Conservation (phyloP, 108 stramenopile species). For the Nitzschia palea region DNA sequence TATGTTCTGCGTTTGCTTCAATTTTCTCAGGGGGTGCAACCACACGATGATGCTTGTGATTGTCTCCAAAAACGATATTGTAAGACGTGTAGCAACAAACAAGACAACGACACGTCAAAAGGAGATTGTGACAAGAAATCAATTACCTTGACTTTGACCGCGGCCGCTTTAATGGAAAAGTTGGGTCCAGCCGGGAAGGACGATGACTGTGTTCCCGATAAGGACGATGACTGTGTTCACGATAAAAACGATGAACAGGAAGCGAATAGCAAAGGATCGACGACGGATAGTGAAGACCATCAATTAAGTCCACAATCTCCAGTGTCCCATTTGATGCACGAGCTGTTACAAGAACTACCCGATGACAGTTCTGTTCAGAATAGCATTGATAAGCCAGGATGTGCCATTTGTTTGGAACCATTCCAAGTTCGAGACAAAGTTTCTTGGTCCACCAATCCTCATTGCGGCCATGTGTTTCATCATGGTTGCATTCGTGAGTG, state of each 20-base stretch:
- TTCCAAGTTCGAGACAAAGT: conserved; percentile 47
- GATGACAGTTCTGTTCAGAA: not conserved
- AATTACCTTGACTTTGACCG: not conserved
- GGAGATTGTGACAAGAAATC: not conserved
- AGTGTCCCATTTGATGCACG: too few relatives aligned
- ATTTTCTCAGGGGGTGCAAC: conserved; percentile 16
- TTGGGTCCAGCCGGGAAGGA: conserved; percentile 3
- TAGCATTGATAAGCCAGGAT: conserved; percentile 16
- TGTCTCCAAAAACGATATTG: conserved; percentile 2
- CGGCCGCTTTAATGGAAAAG: conserved; percentile 4
- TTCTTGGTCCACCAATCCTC: conserved; percentile 39
- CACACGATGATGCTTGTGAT: conserved; percentile 23
- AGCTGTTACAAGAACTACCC: too few relatives aligned
- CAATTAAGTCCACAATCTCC: too few relatives aligned
- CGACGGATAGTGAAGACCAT: too few relatives aligned
- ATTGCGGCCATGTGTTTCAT: conserved; percentile 63
- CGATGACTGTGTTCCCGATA: too few relatives aligned
- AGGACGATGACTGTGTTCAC: not conserved
- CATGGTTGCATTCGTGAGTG: conserved; percentile 59
- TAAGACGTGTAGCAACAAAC: not conserved
- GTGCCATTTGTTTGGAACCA: conserved; percentile 55
- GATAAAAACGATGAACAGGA: not conserved
- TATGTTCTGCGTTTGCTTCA: not conserved
- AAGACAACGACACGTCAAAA: not conserved
- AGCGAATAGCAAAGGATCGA: too few relatives aligned